Conservation (phyloP, 345 rosid species). For the Mallotus nudiflorus region DNA sequence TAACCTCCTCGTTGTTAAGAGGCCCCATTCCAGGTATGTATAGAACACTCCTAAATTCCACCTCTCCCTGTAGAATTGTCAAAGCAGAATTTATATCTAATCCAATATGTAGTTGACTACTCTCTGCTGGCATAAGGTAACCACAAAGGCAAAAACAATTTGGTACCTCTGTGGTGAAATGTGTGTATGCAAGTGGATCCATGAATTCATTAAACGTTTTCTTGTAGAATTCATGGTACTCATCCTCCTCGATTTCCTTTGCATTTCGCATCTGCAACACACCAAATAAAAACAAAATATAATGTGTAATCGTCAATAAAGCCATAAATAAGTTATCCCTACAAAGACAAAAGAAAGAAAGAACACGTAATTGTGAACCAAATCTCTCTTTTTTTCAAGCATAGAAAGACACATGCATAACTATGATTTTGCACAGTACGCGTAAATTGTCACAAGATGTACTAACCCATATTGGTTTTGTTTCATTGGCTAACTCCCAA, state of each 20-base stretch:
- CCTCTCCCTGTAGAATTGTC: slow-evolving; percentile 72
- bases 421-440: not conserved
- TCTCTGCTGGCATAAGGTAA: no score
- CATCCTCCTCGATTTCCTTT: slow-evolving; percentile 80
- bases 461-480: slow-evolving; percentile 96
- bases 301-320: not conserved
- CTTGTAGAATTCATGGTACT: slow-evolving; percentile 89
- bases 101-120: not conserved
- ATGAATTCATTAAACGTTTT: slow-evolving; percentile 88
- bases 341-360: not conserved
- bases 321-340: not conserved
- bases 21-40: slow-evolving; percentile 99
- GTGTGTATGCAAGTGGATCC: slow-evolving; percentile 84
- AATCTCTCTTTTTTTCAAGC: not conserved
- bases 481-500: slow-evolving; percentile 94
- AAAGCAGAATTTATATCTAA: slow-evolving; percentile 10
- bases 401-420: slow-evolving; percentile 9
- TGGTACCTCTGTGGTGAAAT: slow-evolving; percentile 87
- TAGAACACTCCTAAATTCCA: slow-evolving; percentile 90
- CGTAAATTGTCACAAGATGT: not conserved
- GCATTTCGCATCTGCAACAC: slow-evolving; percentile 69
- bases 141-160: not conserved
- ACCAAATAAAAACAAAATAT: not conserved
- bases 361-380: not conserved
- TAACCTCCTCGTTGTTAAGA: slow-evolving; percentile 82